These are phyloP conservation scores for Berberis thunbergii DNA, from an alignment of 164 flowering plant genomes.

Conservation along the genomic window DNA sequence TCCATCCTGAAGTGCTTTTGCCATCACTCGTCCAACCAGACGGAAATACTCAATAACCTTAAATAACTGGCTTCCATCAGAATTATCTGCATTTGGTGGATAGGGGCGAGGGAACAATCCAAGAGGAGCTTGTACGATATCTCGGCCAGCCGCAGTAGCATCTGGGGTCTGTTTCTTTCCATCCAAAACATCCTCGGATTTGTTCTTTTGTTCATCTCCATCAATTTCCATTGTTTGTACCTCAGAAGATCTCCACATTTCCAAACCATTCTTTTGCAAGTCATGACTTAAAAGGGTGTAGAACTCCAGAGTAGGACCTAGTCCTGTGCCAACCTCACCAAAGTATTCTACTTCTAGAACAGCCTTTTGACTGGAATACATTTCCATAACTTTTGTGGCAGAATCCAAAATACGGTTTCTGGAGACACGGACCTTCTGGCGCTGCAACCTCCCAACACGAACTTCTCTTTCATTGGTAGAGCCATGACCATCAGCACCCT, in stretches of 20 bases:
- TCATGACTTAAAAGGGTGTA: slow-evolving; percentile 94
- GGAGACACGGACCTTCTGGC: slow-evolving; percentile 96
- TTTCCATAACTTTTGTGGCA: slow-evolving; percentile 97
- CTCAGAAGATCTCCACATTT: slow-evolving; percentile 83
- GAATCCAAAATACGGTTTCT: slow-evolving; percentile 90
- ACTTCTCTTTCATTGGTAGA: slow-evolving; percentile 77
- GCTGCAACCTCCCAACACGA: slow-evolving; percentile 80
- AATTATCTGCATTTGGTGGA: slow-evolving; percentile 58
- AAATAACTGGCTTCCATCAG: slow-evolving; percentile 62
- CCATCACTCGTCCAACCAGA: slow-evolving; percentile 86
- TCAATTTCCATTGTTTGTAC: slow-evolving; percentile 57
- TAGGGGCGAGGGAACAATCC: slow-evolving; percentile 97
- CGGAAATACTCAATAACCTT: slow-evolving; percentile 74
- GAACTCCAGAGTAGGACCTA: slow-evolving; percentile 97
- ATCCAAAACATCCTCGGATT: slow-evolving; percentile 16
- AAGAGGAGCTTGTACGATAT: slow-evolving; percentile 67
- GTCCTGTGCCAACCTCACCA: slow-evolving; percentile 98
- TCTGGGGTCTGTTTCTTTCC: slow-evolving; percentile 15
- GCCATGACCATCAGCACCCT: slow-evolving; percentile 79
- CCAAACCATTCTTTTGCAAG: slow-evolving; percentile 62
- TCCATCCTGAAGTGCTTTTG: slow-evolving; percentile 99
- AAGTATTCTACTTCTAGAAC: slow-evolving; percentile 98
- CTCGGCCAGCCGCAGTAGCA: slow-evolving; percentile 21
- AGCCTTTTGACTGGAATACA: slow-evolving; percentile 96
- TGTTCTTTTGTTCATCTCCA: slow-evolving; percentile 28